Evolutionary conservation across 1,284 basidiomycete species (phyloP), one percentile per base, ranked within the genome.

Genomic region (Apiotrichum laibachii): DNA sequence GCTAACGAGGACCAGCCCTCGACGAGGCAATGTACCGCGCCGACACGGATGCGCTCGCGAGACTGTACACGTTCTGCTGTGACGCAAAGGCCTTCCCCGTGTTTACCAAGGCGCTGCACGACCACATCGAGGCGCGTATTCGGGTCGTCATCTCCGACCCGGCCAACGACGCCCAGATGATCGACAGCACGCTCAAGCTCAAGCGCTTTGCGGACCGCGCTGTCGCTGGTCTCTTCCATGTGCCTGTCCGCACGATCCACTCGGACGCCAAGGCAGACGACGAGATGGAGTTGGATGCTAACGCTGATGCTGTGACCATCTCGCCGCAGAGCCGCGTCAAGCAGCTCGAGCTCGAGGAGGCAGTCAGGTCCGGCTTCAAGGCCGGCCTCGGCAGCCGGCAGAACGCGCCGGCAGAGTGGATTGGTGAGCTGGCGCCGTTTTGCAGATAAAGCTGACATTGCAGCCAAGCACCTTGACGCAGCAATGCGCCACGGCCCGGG

Each of bases 401-500:
- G 56, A 89, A 87, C 71, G 93, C 90, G 65, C 92, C 92, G 6
- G 94, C 95, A 0, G 94, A 97, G 78, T 88, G 94, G 84, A 89
- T 96, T 58, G 80, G 77, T 70, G 18, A 22, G 37, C 22, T 19
- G 2, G 5, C 40, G 31, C 8, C 35, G 13, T 19, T 11, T 19
- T 3, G 0, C 6, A 13, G 0, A 8, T 33, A 22, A 13, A n/a
- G 40, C 50, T 52, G n/a, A 35, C 39, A 12, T 11, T 12, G 3
- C 64, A 81, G 95, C 96, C 13, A 93, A 92, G 72, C 86, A 90
- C 72, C 81, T 98, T 44, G 94, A 98, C 76, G 83, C 82, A 48
- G 85, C 88, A 42, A 88, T 98, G 86, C 84, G 92, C 45, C 86
- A 85, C 59, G 93, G 94, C 0, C 91, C 93, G 74, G 86, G 86